These are phyloP conservation scores for Xanthoconium separans DNA, from an alignment of 1,284 basidiomycete genomes.

Conservation along the genomic window DNA sequence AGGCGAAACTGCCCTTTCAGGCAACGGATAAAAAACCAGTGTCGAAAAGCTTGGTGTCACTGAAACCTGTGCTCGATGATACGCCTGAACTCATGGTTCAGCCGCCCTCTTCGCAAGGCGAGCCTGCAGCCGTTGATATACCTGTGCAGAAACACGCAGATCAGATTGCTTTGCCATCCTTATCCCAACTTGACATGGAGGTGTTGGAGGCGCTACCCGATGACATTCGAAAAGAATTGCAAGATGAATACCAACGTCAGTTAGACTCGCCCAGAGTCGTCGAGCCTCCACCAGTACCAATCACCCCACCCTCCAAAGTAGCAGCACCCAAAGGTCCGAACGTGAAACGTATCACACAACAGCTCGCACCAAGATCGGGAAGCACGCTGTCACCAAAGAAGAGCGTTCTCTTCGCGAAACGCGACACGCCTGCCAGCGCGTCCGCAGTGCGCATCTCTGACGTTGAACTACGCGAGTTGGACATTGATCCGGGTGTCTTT, in stretches of 20 bases:
- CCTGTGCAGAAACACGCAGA: conserved; percentile 10
- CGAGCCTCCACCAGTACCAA: conserved; percentile 5
- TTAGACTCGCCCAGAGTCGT: conserved; percentile 41
- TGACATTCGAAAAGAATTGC: conserved; percentile 69
- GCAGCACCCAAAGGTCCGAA: conserved; percentile 37
- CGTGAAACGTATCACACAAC: conserved; percentile 57
- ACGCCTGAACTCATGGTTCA: conserved; percentile 32
- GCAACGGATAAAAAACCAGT: conserved; percentile 14
- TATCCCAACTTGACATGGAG: conserved; percentile 73
- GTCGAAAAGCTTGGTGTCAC: background rate
- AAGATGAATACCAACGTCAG: conserved; percentile 62
- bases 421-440: conserved; percentile 20
- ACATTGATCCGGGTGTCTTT: conserved; percentile 74
- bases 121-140: background rate
- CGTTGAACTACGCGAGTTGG: conserved; percentile 58
- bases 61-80: background rate
- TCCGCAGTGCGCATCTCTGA: conserved; percentile 35
- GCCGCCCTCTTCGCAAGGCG: conserved; percentile 37
- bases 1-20: conserved; percentile 56
- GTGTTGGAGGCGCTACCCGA: conserved; percentile 72
- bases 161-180: conserved; percentile 53
- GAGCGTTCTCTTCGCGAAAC: conserved; percentile 38
- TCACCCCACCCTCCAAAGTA: conserved; percentile 22
- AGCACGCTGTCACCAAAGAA: conserved; percentile 46
- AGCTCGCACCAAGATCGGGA: conserved; percentile 55